A percentile compares a stretch with the other conserved stretches of the same genome.
phyloP scores from a whole-genome alignment of 1,284 basidiomycete species.

The Coniferiporia weirii region DNA sequence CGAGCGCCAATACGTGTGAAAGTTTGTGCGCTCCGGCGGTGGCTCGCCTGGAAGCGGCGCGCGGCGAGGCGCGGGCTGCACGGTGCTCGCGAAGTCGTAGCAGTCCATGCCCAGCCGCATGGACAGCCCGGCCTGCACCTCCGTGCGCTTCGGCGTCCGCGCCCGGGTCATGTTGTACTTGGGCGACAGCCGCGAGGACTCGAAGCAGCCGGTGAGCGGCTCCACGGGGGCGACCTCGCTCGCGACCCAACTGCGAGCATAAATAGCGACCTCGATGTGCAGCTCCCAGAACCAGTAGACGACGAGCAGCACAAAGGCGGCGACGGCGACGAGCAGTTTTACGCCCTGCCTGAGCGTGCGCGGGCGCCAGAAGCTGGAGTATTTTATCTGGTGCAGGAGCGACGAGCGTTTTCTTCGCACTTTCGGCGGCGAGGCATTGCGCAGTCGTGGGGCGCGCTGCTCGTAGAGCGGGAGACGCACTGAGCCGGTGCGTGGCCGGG shows the following conservation, averaged over 20 bases:
- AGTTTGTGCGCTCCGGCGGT: conserved; percentile 50
- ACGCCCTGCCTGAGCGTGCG: neutral
- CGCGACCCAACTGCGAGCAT: conserved; percentile 68
- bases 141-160: conserved; percentile 54
- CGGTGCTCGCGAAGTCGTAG: conserved; percentile 80
- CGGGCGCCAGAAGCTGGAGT: conserved; percentile 13
- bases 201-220: conserved; percentile 72
- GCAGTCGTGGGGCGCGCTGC: conserved; percentile 6
- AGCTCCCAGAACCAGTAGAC: conserved; percentile 64
- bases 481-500: conserved; percentile 11
- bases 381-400: conserved; percentile 10
- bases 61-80: conserved; percentile 34
- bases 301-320: conserved; percentile 32
- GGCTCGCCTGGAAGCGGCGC: conserved; percentile 20
- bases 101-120: conserved; percentile 80
- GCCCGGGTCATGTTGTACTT: conserved; percentile 66
- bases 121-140: conserved; percentile 73
- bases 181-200: conserved; percentile 49
- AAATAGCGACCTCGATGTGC: conserved; percentile 77
- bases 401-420: conserved; percentile 9
- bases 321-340: conserved; percentile 26
- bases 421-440: conserved; percentile 15
- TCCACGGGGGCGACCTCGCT: conserved; percentile 59
- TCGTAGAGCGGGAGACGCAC: conserved; percentile 17
- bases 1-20: conserved; percentile 87